These are phyloP conservation scores for Melastoma malabathricum DNA, from an alignment of 345 rosid species.

Conservation along the genomic window DNA sequence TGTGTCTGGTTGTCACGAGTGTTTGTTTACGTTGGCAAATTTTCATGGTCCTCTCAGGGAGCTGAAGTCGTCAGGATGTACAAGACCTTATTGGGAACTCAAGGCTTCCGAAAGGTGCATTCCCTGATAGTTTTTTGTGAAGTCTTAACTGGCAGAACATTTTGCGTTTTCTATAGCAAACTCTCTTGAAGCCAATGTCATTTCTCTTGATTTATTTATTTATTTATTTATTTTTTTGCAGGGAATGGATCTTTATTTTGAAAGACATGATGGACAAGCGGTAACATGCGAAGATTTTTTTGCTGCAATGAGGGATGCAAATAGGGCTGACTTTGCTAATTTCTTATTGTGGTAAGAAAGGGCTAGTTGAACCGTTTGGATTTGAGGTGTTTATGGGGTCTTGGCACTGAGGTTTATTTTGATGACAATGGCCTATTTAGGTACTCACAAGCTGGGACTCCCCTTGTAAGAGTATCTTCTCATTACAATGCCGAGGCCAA, in stretches of 20 bases:
- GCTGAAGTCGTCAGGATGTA: slow-evolving; percentile 99
- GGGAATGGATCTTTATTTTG: slow-evolving; percentile 96
- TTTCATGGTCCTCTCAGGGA: slow-evolving; percentile 38
- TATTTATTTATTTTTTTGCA: slow-evolving; percentile 23
- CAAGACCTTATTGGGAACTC: slow-evolving; percentile 82
- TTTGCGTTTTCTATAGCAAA: slow-evolving; percentile 1
- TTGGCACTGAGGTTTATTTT: slow-evolving; percentile 3
- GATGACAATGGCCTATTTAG: slow-evolving; percentile 21
- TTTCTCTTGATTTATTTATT: too few relatives aligned
- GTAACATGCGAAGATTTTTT: slow-evolving; percentile 97
- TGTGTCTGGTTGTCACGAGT: neutral
- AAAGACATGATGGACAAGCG: slow-evolving; percentile 95
- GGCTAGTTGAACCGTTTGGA: neutral
- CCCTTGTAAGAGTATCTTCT: slow-evolving; percentile 67
- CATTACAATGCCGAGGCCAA: slow-evolving; percentile 58
- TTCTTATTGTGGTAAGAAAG: slow-evolving; percentile 64
- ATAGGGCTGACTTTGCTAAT: slow-evolving; percentile 83
- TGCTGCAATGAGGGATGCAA: slow-evolving; percentile 97
- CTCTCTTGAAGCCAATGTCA: slow-evolving; percentile 5
- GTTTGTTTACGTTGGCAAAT: neutral
- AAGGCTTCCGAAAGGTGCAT: slow-evolving; percentile 82
- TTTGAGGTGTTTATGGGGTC: slow-evolving; percentile 6
- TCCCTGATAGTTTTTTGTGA: neutral
- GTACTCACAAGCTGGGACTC: slow-evolving; percentile 99
- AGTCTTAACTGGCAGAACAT: neutral